These are phyloP conservation scores for Bacidia gigantensis DNA, from an alignment of 495 filamentous ascomycete species.

Conservation along the genomic window DNA sequence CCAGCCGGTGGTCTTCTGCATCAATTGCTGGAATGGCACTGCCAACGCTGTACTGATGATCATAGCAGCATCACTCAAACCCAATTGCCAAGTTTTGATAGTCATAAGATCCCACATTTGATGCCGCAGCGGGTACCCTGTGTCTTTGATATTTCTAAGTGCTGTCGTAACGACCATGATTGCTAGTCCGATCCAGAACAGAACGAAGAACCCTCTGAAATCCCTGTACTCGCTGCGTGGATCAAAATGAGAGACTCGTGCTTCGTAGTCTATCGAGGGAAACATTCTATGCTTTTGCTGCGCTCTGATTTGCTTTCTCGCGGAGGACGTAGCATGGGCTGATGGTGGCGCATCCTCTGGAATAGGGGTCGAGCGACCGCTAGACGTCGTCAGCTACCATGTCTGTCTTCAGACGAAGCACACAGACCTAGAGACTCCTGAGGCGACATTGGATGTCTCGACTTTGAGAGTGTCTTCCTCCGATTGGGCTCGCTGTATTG, in stretches of 20 bases:
- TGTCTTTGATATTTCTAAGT: conserved; percentile 87
- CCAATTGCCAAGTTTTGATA: conserved; percentile 76
- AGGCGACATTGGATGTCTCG: conserved; percentile 5
- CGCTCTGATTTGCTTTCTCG: conserved; percentile 72
- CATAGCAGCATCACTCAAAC: conserved; percentile 72
- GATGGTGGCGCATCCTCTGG: conserved; percentile 87
- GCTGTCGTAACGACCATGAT: conserved; percentile 94
- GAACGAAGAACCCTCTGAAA: conserved; percentile 91
- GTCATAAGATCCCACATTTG: conserved; percentile 80
- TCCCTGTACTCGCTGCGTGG: conserved; percentile 81
- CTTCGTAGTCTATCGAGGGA: conserved; percentile 86
- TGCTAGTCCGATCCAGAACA: conserved; percentile 92
- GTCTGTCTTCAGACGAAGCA: background rate
- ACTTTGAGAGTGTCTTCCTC: conserved; percentile 18
- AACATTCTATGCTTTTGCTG: conserved; percentile 73
- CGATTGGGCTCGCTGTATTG: conserved; percentile 22
- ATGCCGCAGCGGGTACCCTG: conserved; percentile 68
- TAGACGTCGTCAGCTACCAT: conserved; percentile 23
- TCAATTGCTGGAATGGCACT: conserved; percentile 62
- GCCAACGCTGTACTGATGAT: conserved; percentile 55
- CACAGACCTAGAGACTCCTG: conserved; percentile 17
- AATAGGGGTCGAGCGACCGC: conserved; percentile 79
- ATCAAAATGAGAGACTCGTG: conserved; percentile 94
- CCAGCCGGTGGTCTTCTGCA: conserved; percentile 36
- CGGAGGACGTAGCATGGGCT: conserved; percentile 67